phyloP scores from a whole-genome alignment of 495 filamentous ascomycete genomes.

The Bacidia gigantensis region DNA sequence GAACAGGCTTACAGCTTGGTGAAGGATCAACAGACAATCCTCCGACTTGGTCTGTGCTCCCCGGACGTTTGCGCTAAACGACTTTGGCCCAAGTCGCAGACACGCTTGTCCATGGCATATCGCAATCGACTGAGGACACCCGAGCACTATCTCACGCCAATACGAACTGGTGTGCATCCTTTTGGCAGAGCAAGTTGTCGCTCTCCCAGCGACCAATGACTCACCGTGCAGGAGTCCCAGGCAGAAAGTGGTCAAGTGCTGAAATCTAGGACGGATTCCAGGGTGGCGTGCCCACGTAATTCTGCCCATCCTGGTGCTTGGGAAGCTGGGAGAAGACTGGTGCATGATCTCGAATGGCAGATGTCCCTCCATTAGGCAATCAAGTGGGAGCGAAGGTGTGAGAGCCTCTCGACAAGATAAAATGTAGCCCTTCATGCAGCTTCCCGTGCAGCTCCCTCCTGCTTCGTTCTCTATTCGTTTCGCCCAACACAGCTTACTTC shows the following conservation, averaged over 20 bases:
- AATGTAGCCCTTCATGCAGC: not conserved
- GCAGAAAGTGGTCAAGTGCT: not conserved
- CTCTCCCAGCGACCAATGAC: not conserved
- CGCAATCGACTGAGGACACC: too few relatives aligned
- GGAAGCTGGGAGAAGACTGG: not conserved
- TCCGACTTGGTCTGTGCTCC: too few relatives aligned
- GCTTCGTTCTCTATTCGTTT: not conserved
- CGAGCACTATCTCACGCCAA: too few relatives aligned
- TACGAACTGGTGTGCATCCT: not conserved
- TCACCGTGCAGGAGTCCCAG: not conserved
- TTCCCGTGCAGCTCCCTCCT: not conserved
- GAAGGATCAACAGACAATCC: too few relatives aligned
- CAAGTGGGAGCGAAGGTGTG: not conserved
- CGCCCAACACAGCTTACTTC: not conserved
- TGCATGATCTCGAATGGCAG: slow-evolving; percentile 17
- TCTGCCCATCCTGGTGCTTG: slow-evolving; percentile 1
- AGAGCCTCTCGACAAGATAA: not conserved
- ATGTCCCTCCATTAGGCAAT: slow-evolving; percentile 1
- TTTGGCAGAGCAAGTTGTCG: not conserved
- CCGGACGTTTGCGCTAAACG: too few relatives aligned
- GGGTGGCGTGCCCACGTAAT: slow-evolving; percentile 4
- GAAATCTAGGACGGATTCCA: not conserved
- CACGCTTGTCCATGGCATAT: not conserved
- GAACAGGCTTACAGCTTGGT: too few relatives aligned
- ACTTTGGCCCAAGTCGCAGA: too few relatives aligned